Percentiles rank a stretch among this genome's conserved stretches.
phyloP scores from a whole-genome alignment of 2,329 filamentous ascomycete genomes.

The Kalmusia sp. region DNA sequence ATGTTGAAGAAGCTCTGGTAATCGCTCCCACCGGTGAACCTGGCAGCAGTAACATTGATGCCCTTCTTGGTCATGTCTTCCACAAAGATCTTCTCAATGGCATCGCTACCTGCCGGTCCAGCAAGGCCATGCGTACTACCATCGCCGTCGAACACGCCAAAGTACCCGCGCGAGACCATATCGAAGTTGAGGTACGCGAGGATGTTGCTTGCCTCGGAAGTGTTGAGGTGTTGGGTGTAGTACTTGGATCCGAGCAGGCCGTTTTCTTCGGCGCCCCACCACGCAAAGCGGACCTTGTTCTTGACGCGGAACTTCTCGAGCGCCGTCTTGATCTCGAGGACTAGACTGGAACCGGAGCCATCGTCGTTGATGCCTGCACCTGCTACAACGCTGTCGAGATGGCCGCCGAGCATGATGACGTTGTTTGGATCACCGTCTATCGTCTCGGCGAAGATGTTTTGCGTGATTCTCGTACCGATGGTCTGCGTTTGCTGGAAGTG shows the following conservation, averaged over 20 bases:
- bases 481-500: constrained; percentile 55
- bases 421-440: constrained; percentile 46
- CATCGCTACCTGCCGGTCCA: constrained; percentile 42
- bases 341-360: constrained; percentile 46
- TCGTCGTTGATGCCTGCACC: constrained; percentile 53
- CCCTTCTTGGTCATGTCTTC: constrained; percentile 44
- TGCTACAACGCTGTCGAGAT: constrained; percentile 47
- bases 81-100: constrained; percentile 46
- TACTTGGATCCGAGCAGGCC: constrained; percentile 48
- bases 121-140: constrained; percentile 42
- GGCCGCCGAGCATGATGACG: constrained; percentile 48
- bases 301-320: constrained; percentile 47
- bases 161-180: constrained; percentile 50
- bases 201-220: constrained; percentile 44
- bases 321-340: constrained; percentile 47
- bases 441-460: constrained; percentile 50
- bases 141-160: constrained; percentile 49
- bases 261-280: constrained; percentile 51
- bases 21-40: constrained; percentile 49
- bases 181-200: constrained; percentile 53
- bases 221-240: constrained; percentile 44
- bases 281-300: constrained; percentile 52
- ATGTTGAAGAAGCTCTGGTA: constrained; percentile 50
- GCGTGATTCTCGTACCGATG: constrained; percentile 59
- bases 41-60: constrained; percentile 45